Evolutionary conservation across 805 yeast species (phyloP), one percentile per base, ranked within the genome.

Genomic region (Debaryomyces prosopidis): DNA sequence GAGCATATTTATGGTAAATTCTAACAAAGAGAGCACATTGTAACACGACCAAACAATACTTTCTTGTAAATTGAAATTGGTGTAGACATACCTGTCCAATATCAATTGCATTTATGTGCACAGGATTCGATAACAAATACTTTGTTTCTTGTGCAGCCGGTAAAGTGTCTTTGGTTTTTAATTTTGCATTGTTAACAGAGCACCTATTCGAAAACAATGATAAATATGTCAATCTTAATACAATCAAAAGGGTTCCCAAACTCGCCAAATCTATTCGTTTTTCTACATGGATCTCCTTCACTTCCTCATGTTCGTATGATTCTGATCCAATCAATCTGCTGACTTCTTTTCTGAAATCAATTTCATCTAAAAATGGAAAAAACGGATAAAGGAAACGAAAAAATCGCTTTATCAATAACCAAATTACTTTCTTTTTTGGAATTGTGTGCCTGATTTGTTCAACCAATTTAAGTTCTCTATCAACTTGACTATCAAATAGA

Each of bases 321-420:
- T 62, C 55, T 1, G 59, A 41, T 0, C 80, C 84, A 36, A 81
- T 65, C 8, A 81, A 71, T 9, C 65, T 53, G 2, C 59, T 53
- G 4, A 79, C 55, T 34, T 73, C 68, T 15, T 56, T 52, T 37
- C 72, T 66, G 54, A 79, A 79, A 8, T 68, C 72, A 49, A 58
- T 67, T 55, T 84, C 87, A 59, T 83, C 88, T 27, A 84, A 63
- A 51, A 75, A 82, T 3, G 90, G 89, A 46, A 82, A 66, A 44
- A 80, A 80, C 4, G 84, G 73, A 55, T 84, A 84, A 5, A 84
- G 56, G 27, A 74, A 72, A 12, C 74, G 76, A 57, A 84, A 84
- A 51, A 77, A 84, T 49, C 84, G 61, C 43, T 81, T 81, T 26
- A 83, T 61, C 36, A 81, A 65, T 38, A 74, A 52, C 77, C 84